These are phyloP conservation scores for Brettanomyces bruxellensis DNA, from an alignment of 805 yeast species.

Conservation along the genomic window DNA sequence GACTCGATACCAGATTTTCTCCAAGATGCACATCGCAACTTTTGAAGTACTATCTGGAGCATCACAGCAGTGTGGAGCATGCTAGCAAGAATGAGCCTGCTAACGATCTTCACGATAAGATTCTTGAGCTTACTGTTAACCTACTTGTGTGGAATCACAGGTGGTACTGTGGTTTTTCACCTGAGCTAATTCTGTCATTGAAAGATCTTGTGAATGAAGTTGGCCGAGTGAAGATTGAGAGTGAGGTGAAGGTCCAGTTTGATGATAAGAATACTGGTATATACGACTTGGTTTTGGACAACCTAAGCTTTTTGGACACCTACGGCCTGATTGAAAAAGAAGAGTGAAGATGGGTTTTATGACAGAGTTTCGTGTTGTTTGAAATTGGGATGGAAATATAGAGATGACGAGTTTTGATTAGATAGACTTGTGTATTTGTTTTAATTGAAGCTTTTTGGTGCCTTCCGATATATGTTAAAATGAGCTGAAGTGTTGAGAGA, in stretches of 20 bases:
- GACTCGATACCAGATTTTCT: constrained; percentile 67
- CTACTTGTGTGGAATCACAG: constrained; percentile 96
- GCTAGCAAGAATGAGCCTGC: constrained; percentile 13
- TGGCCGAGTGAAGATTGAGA: constrained; percentile 70
- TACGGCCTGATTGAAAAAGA: constrained; percentile 32
- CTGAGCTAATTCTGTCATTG: constrained; percentile 50
- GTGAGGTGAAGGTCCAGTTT: constrained; percentile 60
- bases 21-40: constrained; percentile 71
- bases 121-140: constrained; percentile 64
- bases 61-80: constrained; percentile 19
- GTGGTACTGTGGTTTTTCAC: constrained; percentile 91
- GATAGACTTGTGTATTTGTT: too few species aligned
- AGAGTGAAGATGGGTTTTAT: not conserved
- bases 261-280: constrained; percentile 50
- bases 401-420: too few species aligned
- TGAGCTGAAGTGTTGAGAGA: too few species aligned
- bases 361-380: too few species aligned
- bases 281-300: constrained; percentile 43
- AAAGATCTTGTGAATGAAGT: constrained; percentile 60
- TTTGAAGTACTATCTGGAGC: constrained; percentile 53
- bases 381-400: too few species aligned
- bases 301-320: constrained; percentile 37
- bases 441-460: too few species aligned
- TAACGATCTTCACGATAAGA: constrained; percentile 38
- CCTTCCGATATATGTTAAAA: too few species aligned